phyloP scores from a whole-genome alignment of 1,284 basidiomycete genomes.

The Golubevia sp. region DNA sequence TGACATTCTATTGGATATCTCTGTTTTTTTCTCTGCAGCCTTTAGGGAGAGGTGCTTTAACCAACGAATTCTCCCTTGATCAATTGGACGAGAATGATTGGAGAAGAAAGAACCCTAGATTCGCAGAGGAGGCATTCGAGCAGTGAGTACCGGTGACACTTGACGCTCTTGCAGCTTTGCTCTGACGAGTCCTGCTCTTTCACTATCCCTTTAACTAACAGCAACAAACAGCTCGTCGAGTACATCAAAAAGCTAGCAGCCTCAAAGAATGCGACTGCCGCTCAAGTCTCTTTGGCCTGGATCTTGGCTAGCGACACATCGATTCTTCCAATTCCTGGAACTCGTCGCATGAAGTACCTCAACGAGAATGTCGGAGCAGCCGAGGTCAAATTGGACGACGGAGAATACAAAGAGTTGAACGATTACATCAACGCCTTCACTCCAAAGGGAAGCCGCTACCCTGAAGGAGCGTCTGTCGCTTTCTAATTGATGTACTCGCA shows the following conservation, averaged over 20 bases:
- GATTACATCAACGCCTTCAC: conserved; percentile 33
- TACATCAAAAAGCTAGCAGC: conserved; percentile 5
- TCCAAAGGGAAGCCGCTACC: not conserved
- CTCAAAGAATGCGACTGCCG: conserved; percentile 26
- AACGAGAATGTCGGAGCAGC: conserved; percentile 31
- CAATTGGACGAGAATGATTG: conserved; percentile 34
- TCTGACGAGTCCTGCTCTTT: no score
- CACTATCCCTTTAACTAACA: no score
- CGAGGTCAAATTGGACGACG: conserved; percentile 14
- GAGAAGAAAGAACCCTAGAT: conserved; percentile 29
- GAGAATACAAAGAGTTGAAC: conserved; percentile 31
- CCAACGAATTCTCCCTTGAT: conserved; percentile 17
- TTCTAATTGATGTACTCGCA: no score
- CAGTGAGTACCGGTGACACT: no score
- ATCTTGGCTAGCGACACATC: conserved; percentile 9
- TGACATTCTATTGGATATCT: not conserved
- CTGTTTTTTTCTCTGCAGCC: conserved; percentile 1
- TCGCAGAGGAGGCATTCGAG: conserved; percentile 15
- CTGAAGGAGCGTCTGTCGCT: not conserved
- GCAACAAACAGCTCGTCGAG: no score
- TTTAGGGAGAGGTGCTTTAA: conserved; percentile 22
- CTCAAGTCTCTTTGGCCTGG: conserved; percentile 25
- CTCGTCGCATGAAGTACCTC: conserved; percentile 27
- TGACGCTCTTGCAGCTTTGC: no score
- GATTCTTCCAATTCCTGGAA: conserved; percentile 18